Evolutionary conservation across 768 basidiomycete species (phyloP), one percentile per base, ranked within the genome.

Genomic region (Boletus edulis): DNA sequence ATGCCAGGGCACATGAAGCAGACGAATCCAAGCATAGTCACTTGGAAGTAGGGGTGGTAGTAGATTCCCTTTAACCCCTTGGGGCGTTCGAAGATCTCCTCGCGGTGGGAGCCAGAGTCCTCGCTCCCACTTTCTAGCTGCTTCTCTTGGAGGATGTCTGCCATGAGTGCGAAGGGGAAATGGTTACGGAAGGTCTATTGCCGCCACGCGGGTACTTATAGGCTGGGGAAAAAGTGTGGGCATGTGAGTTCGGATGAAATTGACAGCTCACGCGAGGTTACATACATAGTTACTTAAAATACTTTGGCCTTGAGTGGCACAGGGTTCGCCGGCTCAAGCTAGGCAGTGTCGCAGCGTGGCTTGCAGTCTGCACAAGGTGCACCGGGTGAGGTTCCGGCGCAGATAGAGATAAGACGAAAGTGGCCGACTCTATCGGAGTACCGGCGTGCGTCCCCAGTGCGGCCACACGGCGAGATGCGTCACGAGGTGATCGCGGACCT

Each of bases 21-120:
- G 46, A 89, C 82, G 46, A 91, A 78, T 45, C 87, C 89, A 43
- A 90, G 76, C 76, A 91, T 76, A 27, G 46, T 46, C 51, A 87
- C 73, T 42, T 69, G 68, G 37, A 67, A 70, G 27, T 65, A 60
- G 20, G 84, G 79, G 59, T 85, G 75, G 57, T 81, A 80, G 64
- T 86, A 88, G 29, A 85, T 8, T 13, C 81, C 82, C 61, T 70
- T 80, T 50, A 81, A 50, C 14, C 84, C 84, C 9, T 66, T 75
- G 1, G 78, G 83, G 44, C 79, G 78, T 56, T 78, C 72, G 64
- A 73, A 76, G 51, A 76, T 61, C 65, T 70, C 61, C 57, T 63
- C 42, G 43, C 49, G 59, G 43, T 61, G 61, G 55, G 62, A 62
- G 60, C 62, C 61, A 46, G 61, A 70, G 45, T 69, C 68, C 14